Conservation (phyloP, 257 asterid species). For the Verbascum thapsus region DNA sequence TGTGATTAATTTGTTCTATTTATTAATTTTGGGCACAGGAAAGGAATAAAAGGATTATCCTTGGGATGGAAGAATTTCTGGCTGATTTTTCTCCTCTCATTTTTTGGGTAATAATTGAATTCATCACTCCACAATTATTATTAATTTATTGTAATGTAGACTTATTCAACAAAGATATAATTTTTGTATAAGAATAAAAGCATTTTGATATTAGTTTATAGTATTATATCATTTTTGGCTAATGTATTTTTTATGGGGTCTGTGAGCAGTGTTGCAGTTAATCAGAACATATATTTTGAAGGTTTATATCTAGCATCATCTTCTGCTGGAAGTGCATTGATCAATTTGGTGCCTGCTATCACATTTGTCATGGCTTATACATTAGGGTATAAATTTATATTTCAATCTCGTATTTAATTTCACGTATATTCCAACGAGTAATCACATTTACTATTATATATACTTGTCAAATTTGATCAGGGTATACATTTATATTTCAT, state of each 20-base stretch:
- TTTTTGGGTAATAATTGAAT: conserved; percentile 35
- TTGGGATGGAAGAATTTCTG: conserved; percentile 41
- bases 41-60: conserved; percentile 21
- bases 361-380: conserved; percentile 45
- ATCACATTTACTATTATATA: no score
- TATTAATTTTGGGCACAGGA: conserved; percentile 15
- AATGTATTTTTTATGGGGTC: not conserved
- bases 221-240: not conserved
- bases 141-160: no score
- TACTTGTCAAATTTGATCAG: no score
- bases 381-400: conserved; percentile 35
- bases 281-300: conserved; percentile 43
- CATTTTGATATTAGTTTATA: no score
- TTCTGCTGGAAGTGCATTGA: conserved; percentile 45
- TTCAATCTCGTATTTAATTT: no score
- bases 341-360: conserved; percentile 51
- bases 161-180: no score
- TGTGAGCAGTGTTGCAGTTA: conserved; percentile 40
- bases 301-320: conserved; percentile 45
- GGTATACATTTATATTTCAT: no score
- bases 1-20: no score
- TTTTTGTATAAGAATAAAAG: no score
- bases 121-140: no score
- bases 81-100: conserved; percentile 34
- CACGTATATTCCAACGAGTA: no score